Percentiles rank a stretch among this genome's conserved stretches.
These are phyloP conservation scores for Candida argentea DNA, from an alignment of 805 yeast species.

Conservation along the genomic window DNA sequence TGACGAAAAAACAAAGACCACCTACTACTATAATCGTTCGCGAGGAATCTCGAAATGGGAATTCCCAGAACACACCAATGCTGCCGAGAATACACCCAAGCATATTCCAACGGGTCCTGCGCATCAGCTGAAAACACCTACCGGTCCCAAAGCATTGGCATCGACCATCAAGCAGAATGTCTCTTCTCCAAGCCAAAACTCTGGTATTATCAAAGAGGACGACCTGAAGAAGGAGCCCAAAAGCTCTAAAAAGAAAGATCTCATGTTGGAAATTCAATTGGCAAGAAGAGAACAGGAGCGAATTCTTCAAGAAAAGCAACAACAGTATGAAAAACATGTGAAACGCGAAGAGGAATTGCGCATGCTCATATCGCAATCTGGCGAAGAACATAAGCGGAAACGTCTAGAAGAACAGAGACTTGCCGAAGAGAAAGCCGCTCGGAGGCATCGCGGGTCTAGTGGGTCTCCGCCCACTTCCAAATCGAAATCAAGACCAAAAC, in stretches of 20 bases:
- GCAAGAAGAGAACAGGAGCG: slow-evolving; percentile 26
- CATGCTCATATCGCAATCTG: slow-evolving; percentile 23
- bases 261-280: no score
- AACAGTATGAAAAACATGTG: slow-evolving; percentile 21
- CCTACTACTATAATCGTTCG: slow-evolving; percentile 46
- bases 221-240: background rate
- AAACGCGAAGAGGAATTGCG: slow-evolving; percentile 26
- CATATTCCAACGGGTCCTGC: slow-evolving; percentile 12
- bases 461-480: slow-evolving; percentile 1
- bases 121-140: slow-evolving; percentile 1
- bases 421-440: slow-evolving; percentile 1
- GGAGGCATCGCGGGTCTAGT: slow-evolving; percentile 1
- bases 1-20: slow-evolving; percentile 33
- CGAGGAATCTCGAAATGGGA: slow-evolving; percentile 49
- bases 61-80: slow-evolving; percentile 33
- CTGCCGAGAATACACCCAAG: slow-evolving; percentile 11
- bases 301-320: slow-evolving; percentile 21
- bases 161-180: no score
- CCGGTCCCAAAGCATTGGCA: slow-evolving; percentile 1
- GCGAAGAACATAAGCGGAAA: slow-evolving; percentile 8
- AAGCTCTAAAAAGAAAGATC: slow-evolving; percentile 1
- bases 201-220: slow-evolving; percentile 4
- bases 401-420: slow-evolving; percentile 17
- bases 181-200: slow-evolving; percentile 3
- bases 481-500: background rate